Evolutionary conservation across 768 basidiomycete species (phyloP), one percentile per base, ranked within the genome.

Genomic region (Tylopilus cervinicoccineus): DNA sequence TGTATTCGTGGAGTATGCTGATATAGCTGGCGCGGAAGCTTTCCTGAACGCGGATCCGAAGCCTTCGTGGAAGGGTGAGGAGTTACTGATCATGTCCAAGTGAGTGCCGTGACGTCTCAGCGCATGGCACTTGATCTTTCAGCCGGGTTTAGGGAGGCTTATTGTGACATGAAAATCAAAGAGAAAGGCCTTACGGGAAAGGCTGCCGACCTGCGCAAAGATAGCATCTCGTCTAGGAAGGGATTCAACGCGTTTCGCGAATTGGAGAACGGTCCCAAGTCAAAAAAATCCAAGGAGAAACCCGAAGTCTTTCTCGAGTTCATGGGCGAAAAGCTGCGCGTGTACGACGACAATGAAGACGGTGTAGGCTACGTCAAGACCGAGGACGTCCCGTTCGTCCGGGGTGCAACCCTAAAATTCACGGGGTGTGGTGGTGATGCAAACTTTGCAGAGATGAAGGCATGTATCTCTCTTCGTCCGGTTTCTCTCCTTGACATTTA

Each of bases 161-260:
- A 96, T 66, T 92, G 92, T 58, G 83, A 91, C 55, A 93, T 93
- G 93, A 97, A 96, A 71, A 88, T 93, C 68, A 86, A 90, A 66
- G 90, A 95, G 70, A 93, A 96, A 68, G 92, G 91, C 10, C 76
- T 96, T 38, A 81, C 77, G 1, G 87, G 86, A 23, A 88, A 81
- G 57, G 77, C 80, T 14, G 85, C 86, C 13, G 72, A 72, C 37
- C 69, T 78, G 53, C 78, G 81, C 53, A 78, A 76, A 51, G 80
- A 84, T 36, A 63, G 64, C 38, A 76, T 84, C 43, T 68, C 76
- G 5, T 71, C 71, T 33, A 68, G 68, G 17, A 70, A 70, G 11
- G 84, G 84, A 11, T 93, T 93, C 70, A 84, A 92, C 59, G 90
- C 90, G 14, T 93, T 93, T 73, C 74, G 75, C 45, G 81, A 85